These are phyloP conservation scores for Tuber indicum DNA, from an alignment of 495 filamentous ascomycete species.

Conservation along the genomic window DNA sequence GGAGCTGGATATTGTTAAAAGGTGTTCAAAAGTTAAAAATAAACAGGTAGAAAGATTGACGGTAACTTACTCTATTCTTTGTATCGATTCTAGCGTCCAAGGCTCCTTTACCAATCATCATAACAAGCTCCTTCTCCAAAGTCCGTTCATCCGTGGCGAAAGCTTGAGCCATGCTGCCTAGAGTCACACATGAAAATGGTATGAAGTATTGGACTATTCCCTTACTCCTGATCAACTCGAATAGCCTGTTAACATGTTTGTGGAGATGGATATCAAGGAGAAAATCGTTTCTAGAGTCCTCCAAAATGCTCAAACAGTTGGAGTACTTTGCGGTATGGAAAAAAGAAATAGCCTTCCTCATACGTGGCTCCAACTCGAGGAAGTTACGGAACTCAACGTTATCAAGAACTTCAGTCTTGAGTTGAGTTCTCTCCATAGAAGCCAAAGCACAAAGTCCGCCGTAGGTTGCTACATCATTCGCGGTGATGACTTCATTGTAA, in stretches of 20 bases:
- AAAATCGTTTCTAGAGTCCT: conserved; percentile 75
- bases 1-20: conserved; percentile 47
- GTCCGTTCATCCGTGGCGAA: conserved; percentile 46
- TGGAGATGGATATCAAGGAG: conserved; percentile 83
- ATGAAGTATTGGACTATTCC: conserved; percentile 86
- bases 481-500: conserved; percentile 66
- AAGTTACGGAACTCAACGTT: conserved; percentile 74
- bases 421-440: conserved; percentile 70
- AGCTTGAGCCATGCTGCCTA: conserved; percentile 61
- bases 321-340: conserved; percentile 86
- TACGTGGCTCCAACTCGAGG: conserved; percentile 87
- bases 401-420: conserved; percentile 71
- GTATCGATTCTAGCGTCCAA: conserved; percentile 80
- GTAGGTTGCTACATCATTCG: conserved; percentile 88
- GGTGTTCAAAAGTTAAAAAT: conserved; percentile 7
- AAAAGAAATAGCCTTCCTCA: conserved; percentile 79
- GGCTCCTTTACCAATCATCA: conserved; percentile 63
- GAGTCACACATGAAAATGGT: conserved; percentile 67
- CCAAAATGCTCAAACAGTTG: conserved; percentile 71
- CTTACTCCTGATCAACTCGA: conserved; percentile 70
- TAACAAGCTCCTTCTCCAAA: conserved; percentile 53
- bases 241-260: conserved; percentile 62
- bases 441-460: conserved; percentile 86
- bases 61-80: conserved; percentile 57
- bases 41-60: not conserved